Evolutionary conservation across 179 eudicot genomes (phyloP).

Genomic region (Corrigiola litoralis): DNA sequence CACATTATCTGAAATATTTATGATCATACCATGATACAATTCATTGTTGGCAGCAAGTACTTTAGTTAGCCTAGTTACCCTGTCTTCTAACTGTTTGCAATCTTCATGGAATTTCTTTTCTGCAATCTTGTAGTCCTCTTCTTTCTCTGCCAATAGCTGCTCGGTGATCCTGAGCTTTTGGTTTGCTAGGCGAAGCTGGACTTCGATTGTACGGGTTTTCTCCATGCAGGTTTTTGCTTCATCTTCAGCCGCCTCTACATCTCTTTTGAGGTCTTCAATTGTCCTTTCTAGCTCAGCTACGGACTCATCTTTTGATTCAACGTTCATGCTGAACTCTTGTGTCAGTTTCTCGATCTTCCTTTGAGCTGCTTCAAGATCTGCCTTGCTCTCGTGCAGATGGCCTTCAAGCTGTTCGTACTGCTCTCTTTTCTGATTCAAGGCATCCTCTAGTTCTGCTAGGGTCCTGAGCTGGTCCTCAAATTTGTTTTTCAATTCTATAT

Average conservation of each 20-base stretch:
- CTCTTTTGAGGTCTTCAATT: constrained; percentile 36
- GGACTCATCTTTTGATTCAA: constrained; percentile 44
- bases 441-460: constrained; percentile 20
- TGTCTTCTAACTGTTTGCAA: constrained; percentile 43
- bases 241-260: constrained; percentile 31
- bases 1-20: constrained; percentile 41
- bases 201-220: constrained; percentile 36
- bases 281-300: constrained; percentile 32
- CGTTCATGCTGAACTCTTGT: constrained; percentile 20
- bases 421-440: constrained; percentile 14
- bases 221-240: constrained; percentile 29
- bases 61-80: constrained; percentile 27
- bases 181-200: constrained; percentile 34
- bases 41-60: constrained; percentile 36
- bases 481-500: constrained; percentile 22
- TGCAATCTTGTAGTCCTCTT: constrained; percentile 26
- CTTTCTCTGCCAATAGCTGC: constrained; percentile 34
- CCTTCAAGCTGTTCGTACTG: constrained; percentile 25
- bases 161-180: constrained; percentile 44
- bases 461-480: constrained; percentile 13
- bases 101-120: constrained; percentile 49
- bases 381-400: constrained; percentile 33
- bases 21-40: constrained; percentile 42
- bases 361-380: constrained; percentile 37
- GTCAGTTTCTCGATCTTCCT: constrained; percentile 37